Evolutionary conservation across 2,329 filamentous ascomycete genomes (phyloP).

Genomic region (Trichoderma brevicompactum): DNA sequence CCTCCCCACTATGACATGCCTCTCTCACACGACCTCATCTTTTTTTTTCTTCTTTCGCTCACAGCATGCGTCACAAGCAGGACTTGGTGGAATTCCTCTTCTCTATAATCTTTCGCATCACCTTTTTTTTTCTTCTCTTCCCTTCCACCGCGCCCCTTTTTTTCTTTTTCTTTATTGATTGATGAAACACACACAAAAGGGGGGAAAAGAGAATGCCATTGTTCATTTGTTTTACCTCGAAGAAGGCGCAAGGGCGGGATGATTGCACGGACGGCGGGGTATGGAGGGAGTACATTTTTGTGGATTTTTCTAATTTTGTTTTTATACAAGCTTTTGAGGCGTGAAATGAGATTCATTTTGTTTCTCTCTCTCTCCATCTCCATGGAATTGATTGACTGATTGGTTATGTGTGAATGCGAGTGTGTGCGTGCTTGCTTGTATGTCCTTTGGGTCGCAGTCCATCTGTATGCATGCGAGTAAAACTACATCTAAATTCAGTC

Average conservation of each 20-base stretch:
- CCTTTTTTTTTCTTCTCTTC: not conserved
- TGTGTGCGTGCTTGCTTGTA: too few relatives aligned
- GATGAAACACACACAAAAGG: not conserved
- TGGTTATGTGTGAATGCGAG: not conserved
- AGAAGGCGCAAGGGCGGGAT: conserved; percentile 16
- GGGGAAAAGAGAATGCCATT: not conserved
- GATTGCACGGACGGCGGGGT: not conserved
- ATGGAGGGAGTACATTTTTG: conserved; percentile 10
- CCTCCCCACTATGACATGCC: too few relatives aligned
- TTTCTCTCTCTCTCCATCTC: not conserved
- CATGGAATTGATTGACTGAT: not conserved
- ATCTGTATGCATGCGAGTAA: not conserved
- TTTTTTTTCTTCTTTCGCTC: not conserved
- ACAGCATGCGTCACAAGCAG: not conserved
- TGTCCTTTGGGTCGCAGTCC: not conserved
- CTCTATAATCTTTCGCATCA: not conserved
- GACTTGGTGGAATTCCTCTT: not conserved
- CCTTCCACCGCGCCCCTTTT: not conserved
- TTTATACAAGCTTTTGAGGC: conserved; percentile 4
- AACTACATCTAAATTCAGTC: not conserved
- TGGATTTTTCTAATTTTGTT: not conserved
- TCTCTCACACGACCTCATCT: not conserved
- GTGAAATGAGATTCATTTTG: not conserved
- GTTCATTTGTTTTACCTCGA: not conserved
- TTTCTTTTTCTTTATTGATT: not conserved